phyloP scores from a whole-genome alignment of 2,329 filamentous ascomycete genomes.

The Fusarium transvaalense region DNA sequence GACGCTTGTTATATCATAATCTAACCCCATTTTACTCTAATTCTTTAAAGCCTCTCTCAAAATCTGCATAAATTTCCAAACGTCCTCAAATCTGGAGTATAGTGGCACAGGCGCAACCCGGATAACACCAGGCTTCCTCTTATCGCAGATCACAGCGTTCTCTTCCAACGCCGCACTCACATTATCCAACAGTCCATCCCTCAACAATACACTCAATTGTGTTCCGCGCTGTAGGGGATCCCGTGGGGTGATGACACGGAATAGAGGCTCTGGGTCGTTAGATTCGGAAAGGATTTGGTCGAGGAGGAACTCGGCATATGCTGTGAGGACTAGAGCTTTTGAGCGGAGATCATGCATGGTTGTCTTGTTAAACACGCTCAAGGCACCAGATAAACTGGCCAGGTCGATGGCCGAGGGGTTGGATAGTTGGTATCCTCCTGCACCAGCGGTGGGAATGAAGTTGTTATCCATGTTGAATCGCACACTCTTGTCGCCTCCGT shows the following conservation, averaged over 20 bases:
- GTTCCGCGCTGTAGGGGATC: constrained; percentile 78
- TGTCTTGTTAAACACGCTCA: constrained; percentile 80
- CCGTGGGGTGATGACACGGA: constrained; percentile 76
- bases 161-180: constrained; percentile 74
- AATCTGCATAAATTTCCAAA: constrained; percentile 64
- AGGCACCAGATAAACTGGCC: constrained; percentile 77
- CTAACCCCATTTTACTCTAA: constrained; percentile 12
- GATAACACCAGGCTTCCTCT: constrained; percentile 87
- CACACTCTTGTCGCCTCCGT: constrained; percentile 81
- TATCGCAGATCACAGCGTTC: constrained; percentile 81
- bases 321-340: constrained; percentile 80
- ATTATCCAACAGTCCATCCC: constrained; percentile 75
- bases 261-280: constrained; percentile 55
- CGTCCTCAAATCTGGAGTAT: constrained; percentile 84
- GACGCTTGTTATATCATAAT: constrained; percentile 13
- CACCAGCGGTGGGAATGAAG: constrained; percentile 82
- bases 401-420: constrained; percentile 85
- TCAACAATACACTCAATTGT: constrained; percentile 80
- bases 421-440: constrained; percentile 84
- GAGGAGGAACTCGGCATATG: constrained; percentile 79
- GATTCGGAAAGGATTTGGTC: constrained; percentile 56
- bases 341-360: constrained; percentile 75
- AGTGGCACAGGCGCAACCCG: constrained; percentile 85
- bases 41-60: constrained; percentile 52
- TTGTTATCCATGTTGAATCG: constrained; percentile 87